Evolutionary conservation across 305 asterid species (phyloP).

Genomic region (Fraxinus angustifolia): DNA sequence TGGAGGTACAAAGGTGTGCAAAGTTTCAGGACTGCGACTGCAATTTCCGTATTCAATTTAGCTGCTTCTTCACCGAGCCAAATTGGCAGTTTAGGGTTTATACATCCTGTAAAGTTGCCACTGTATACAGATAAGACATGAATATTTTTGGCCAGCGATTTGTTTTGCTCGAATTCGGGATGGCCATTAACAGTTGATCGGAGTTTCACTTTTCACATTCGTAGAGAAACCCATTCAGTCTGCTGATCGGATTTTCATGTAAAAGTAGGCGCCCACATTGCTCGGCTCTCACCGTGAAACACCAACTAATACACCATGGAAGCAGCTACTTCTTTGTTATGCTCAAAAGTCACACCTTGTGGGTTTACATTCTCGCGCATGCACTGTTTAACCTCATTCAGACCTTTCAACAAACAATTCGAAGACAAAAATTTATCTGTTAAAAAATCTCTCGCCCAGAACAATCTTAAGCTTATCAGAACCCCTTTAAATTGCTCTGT

Average conservation of each 20-base stretch:
- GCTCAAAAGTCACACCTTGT: constrained; percentile 54
- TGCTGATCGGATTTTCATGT: background rate
- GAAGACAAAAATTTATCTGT: constrained; percentile 28
- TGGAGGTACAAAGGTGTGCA: background rate
- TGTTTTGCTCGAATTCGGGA: background rate
- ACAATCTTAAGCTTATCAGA: constrained; percentile 16
- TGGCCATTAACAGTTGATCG: background rate
- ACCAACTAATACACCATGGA: constrained; percentile 40
- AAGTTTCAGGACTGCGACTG: background rate
- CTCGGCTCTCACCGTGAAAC: background rate
- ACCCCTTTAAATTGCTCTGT: constrained; percentile 18
- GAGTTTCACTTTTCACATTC: background rate
- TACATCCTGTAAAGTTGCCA: background rate
- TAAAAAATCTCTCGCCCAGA: constrained; percentile 13
- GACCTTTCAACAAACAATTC: constrained; percentile 54
- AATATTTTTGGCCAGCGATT: background rate
- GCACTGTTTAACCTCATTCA: constrained; percentile 25
- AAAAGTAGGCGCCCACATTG: background rate
- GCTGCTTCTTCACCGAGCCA: background rate
- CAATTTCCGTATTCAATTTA: background rate
- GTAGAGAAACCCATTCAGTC: background rate
- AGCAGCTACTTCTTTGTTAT: constrained; percentile 39
- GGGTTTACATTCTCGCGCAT: constrained; percentile 18
- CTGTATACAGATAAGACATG: background rate
- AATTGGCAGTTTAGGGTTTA: background rate